These are phyloP conservation scores for Neurospora hispaniola DNA, from an alignment of 495 filamentous ascomycete genomes.

Conservation along the genomic window DNA sequence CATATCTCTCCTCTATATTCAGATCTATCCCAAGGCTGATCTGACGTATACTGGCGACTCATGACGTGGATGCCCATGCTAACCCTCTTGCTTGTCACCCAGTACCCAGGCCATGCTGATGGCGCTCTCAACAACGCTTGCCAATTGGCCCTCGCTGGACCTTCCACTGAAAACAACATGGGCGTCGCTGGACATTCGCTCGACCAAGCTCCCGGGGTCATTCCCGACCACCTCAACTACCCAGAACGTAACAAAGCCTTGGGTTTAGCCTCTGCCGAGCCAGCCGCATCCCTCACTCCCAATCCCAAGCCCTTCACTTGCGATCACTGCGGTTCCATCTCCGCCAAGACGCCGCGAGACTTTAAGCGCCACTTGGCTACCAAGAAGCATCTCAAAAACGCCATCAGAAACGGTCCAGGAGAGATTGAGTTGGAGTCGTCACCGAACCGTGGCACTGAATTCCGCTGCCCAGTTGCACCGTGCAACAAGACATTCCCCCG, in stretches of 20 bases:
- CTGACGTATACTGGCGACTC: background rate
- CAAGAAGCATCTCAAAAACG: background rate
- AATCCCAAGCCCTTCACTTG: background rate
- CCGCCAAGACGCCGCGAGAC: background rate
- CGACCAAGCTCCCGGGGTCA: accelerated
- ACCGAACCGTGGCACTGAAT: background rate
- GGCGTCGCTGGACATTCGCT: background rate
- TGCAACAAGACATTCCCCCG: background rate
- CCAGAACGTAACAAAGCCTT: background rate
- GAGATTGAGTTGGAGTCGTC: background rate
- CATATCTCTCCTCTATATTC: background rate
- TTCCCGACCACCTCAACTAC: background rate
- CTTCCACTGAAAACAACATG: too few relatives aligned
- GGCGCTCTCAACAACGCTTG: background rate
- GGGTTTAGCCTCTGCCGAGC: background rate
- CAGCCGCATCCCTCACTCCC: background rate
- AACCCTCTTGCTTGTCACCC: background rate
- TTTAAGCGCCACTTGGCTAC: background rate
- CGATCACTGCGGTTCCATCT: background rate
- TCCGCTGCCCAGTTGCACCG: background rate
- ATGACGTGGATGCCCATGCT: background rate
- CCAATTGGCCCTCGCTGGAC: too few relatives aligned
- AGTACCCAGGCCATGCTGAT: background rate
- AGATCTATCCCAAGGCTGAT: background rate
- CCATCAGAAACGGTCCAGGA: background rate